Percentiles rank a stretch among this genome's conserved stretches.
These are phyloP conservation scores for Fusarium circinatum DNA, from an alignment of 2,329 filamentous ascomycete species.

Conservation along the genomic window DNA sequence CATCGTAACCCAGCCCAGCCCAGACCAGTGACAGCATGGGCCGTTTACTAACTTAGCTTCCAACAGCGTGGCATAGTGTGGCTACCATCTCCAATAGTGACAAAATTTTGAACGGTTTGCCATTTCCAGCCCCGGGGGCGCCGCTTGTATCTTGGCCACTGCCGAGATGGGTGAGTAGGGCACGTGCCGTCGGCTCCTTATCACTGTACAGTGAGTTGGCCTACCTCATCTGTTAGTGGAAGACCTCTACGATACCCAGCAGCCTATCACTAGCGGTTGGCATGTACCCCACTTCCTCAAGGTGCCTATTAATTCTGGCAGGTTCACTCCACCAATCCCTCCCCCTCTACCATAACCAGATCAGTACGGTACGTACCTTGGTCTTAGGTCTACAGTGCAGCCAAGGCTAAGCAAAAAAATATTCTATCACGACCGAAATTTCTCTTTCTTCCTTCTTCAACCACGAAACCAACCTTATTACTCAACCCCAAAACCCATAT, in stretches of 20 bases:
- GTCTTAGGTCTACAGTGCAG: slow-evolving; percentile 35
- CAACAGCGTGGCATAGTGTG: slow-evolving; percentile 22
- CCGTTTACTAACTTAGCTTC: slow-evolving; percentile 36
- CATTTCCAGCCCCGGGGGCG: slow-evolving; percentile 18
- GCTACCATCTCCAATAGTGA: slow-evolving; percentile 5
- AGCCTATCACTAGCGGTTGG: slow-evolving; percentile 23
- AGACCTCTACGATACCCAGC: background rate
- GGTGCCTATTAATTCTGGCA: slow-evolving; percentile 11
- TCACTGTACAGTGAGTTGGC: background rate
- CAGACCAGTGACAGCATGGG: slow-evolving; percentile 5
- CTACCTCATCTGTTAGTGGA: slow-evolving; percentile 27
- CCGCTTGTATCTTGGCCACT: slow-evolving; percentile 38
- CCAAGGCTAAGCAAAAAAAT: slow-evolving; percentile 48
- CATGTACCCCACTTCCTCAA: slow-evolving; percentile 28
- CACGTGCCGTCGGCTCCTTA: slow-evolving; percentile 30
- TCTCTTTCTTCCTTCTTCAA: slow-evolving; percentile 55
- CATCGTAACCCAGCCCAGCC: background rate
- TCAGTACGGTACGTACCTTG: slow-evolving; percentile 36
- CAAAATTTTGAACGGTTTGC: slow-evolving; percentile 38
- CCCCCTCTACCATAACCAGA: slow-evolving; percentile 39
- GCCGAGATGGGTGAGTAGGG: slow-evolving; percentile 34
- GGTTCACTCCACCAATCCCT: slow-evolving; percentile 41
- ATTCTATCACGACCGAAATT: slow-evolving; percentile 50
- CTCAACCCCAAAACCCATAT: slow-evolving; percentile 55
- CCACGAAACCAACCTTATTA: slow-evolving; percentile 62